Percentiles rank a stretch among this genome's conserved stretches.
Evolutionary conservation across 2,329 filamentous ascomycete genomes (phyloP).

Genomic region (Fusarium nematophilum): DNA sequence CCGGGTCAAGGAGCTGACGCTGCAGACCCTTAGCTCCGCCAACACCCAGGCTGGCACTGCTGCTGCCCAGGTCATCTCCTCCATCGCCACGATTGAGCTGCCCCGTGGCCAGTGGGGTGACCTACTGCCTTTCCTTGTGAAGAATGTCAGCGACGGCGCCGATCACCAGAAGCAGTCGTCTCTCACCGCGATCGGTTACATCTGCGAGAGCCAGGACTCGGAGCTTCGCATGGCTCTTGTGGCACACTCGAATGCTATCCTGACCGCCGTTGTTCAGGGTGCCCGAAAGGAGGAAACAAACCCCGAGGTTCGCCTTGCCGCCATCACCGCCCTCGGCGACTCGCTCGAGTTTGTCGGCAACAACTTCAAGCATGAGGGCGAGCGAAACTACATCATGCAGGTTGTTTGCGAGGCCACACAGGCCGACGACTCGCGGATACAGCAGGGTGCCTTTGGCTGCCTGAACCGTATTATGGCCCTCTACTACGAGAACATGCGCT

Average conservation of each 20-base stretch:
- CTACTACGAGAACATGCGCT: conserved; percentile 99
- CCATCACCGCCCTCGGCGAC: conserved; percentile 93
- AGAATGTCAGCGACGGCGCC: conserved; percentile 88
- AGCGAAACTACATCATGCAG: conserved; percentile 99
- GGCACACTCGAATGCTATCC: conserved; percentile 94
- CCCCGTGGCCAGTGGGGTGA: conserved; percentile 94
- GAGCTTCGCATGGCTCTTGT: conserved; percentile 85
- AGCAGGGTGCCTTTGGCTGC: conserved; percentile 96
- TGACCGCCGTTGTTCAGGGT: conserved; percentile 97
- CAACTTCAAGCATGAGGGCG: conserved; percentile 99
- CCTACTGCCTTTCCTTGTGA: conserved; percentile 87
- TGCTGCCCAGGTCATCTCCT: conserved; percentile 93
- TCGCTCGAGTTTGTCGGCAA: conserved; percentile 97
- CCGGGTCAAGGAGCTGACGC: conserved; percentile 88
- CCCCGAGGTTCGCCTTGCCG: conserved; percentile 88
- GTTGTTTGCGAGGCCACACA: conserved; percentile 99
- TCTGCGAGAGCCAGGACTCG: conserved; percentile 93
- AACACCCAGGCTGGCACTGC: conserved; percentile 88
- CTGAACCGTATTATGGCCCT: conserved; percentile 98
- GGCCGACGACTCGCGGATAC: conserved; percentile 88
- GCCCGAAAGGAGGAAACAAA: conserved; percentile 97
- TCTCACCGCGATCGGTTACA: conserved; percentile 95
- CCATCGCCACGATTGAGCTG: conserved; percentile 94
- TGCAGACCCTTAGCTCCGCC: conserved; percentile 84
- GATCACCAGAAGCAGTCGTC: conserved; percentile 95